These are phyloP conservation scores for Neoboletus subvelutipes DNA, from an alignment of 768 basidiomycete species.

Conservation along the genomic window DNA sequence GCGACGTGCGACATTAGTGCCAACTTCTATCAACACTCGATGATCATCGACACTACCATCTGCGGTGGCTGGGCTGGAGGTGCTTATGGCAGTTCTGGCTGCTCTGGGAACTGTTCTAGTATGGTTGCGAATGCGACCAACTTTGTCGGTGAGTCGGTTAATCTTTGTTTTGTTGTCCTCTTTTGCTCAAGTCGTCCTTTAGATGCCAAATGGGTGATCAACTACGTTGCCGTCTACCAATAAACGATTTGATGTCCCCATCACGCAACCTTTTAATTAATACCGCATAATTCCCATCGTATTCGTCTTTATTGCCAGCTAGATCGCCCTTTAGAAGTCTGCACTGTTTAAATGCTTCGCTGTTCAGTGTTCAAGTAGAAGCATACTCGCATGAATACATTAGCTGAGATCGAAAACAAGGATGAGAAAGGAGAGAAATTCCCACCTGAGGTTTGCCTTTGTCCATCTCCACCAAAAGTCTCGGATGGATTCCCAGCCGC, in stretches of 20 bases:
- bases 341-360: neutral
- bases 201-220: slow-evolving; percentile 59
- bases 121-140: slow-evolving; percentile 56
- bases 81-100: slow-evolving; percentile 31
- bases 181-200: slow-evolving; percentile 11
- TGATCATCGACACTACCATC: slow-evolving; percentile 42
- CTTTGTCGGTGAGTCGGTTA: slow-evolving; percentile 41
- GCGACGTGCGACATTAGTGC: slow-evolving; percentile 45
- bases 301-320: neutral
- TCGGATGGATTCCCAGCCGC: slow-evolving; percentile 37
- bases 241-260: slow-evolving; percentile 2
- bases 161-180: neutral
- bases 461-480: slow-evolving; percentile 26
- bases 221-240: slow-evolving; percentile 56
- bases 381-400: neutral
- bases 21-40: slow-evolving; percentile 53
- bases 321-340: neutral
- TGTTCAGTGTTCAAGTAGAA: slow-evolving; percentile 13
- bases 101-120: slow-evolving; percentile 44
- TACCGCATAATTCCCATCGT: neutral
- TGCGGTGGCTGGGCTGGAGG: slow-evolving; percentile 33
- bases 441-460: slow-evolving; percentile 28
- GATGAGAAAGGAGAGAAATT: slow-evolving; percentile 30
- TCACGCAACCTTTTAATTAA: neutral
- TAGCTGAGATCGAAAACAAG: slow-evolving; percentile 10